Evolutionary conservation across 768 basidiomycete species (phyloP).

Genomic region (Suillus hirtellus): DNA sequence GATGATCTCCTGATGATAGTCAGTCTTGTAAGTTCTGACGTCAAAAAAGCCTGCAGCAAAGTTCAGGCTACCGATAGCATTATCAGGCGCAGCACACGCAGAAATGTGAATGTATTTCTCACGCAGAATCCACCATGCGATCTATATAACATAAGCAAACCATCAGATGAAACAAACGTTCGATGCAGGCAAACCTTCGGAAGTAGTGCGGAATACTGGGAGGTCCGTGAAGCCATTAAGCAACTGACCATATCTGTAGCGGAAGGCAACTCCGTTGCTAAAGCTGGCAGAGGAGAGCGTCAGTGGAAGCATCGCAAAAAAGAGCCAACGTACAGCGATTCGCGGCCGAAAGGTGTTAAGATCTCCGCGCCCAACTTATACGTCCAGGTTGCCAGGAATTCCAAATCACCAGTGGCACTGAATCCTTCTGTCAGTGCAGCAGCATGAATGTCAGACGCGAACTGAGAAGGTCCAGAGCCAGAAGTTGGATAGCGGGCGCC

Average conservation of each 20-base stretch:
- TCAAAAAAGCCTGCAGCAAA: conserved; percentile 55
- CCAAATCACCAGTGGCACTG: conserved; percentile 36
- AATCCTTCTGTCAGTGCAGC: conserved; percentile 28
- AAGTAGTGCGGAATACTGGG: conserved; percentile 51
- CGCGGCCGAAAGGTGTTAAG: conserved; percentile 48
- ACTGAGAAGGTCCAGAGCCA: conserved; percentile 26
- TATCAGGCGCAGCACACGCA: conserved; percentile 22
- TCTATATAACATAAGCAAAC: conserved; percentile 14
- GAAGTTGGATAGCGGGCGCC: conserved; percentile 44
- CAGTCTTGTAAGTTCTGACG: conserved; percentile 37
- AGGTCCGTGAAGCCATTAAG: conserved; percentile 42
- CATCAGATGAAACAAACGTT: neutral
- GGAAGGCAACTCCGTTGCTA: conserved; percentile 44
- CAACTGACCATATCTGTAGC: conserved; percentile 48
- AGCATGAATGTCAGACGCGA: conserved; percentile 30
- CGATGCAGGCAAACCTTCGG: conserved; percentile 33
- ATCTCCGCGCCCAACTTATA: conserved; percentile 48
- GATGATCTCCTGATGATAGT: conserved; percentile 50
- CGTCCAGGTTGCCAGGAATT: conserved; percentile 47
- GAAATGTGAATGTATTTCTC: neutral
- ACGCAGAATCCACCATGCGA: conserved; percentile 37
- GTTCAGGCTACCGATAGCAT: conserved; percentile 33
- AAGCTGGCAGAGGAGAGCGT: conserved; percentile 25
- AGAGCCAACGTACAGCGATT: conserved; percentile 34
- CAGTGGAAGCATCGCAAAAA: neutral